phyloP scores from a whole-genome alignment of 2,329 filamentous ascomycete species.

The Alternaria sp. region DNA sequence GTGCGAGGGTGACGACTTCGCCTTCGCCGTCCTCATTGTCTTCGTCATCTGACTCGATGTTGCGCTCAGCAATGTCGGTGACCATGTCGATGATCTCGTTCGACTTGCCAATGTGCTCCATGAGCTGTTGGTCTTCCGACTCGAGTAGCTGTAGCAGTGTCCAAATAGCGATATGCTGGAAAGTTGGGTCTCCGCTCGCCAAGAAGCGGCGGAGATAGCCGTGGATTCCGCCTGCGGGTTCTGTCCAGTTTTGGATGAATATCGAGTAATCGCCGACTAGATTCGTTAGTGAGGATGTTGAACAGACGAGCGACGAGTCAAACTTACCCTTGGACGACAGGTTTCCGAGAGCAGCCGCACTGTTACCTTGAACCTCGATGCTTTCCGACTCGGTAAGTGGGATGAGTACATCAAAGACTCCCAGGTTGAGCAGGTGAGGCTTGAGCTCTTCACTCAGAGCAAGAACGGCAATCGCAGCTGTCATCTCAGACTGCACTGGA shows the following conservation, averaged over 20 bases:
- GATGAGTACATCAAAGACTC: conserved; percentile 95
- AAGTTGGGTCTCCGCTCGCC: conserved; percentile 92
- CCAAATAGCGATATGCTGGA: conserved; percentile 99
- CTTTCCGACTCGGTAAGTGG: conserved; percentile 94
- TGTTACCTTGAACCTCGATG: conserved; percentile 98
- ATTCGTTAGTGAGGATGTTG: conserved; percentile 36
- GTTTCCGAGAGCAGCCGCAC: conserved; percentile 93
- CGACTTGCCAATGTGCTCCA: conserved; percentile 86
- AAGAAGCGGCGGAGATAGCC: conserved; percentile 94
- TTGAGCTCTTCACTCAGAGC: conserved; percentile 97
- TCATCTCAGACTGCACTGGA: conserved; percentile 98
- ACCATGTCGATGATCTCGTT: conserved; percentile 94
- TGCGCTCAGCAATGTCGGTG: conserved; percentile 87
- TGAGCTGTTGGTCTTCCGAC: conserved; percentile 90
- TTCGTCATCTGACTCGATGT: conserved; percentile 86
- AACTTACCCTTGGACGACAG: conserved; percentile 89
- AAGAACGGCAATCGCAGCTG: conserved; percentile 96
- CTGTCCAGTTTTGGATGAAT: conserved; percentile 92
- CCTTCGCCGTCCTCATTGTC: conserved; percentile 90
- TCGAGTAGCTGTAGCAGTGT: conserved; percentile 94
- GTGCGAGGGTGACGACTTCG: conserved; percentile 90
- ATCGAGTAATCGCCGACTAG: conserved; percentile 95
- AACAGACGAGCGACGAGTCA: background rate
- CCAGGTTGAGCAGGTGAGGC: conserved; percentile 85
- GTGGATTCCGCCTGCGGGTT: conserved; percentile 93